phyloP scores from a whole-genome alignment of 805 yeast genomes.

The Blastobotrys muscicola region DNA sequence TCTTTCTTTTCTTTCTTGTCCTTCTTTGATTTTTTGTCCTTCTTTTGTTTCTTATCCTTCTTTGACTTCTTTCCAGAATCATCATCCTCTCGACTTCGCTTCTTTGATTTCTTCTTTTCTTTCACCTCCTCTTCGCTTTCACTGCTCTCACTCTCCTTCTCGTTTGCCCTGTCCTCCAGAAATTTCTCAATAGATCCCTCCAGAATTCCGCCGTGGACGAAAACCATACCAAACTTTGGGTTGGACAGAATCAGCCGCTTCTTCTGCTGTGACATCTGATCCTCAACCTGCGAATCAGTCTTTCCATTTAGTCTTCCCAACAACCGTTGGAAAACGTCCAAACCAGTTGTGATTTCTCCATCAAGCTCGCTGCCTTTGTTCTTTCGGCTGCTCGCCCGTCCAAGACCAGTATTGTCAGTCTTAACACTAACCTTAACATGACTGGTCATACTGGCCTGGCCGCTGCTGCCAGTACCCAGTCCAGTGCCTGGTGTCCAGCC shows the following conservation, averaged over 20 bases:
- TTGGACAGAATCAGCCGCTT: constrained; percentile 61
- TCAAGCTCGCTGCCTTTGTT: constrained; percentile 43
- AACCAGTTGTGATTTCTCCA: constrained; percentile 78
- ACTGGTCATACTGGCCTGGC: constrained; percentile 50
- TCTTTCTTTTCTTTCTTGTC: constrained; percentile 23
- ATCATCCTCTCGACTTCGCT: constrained; percentile 18
- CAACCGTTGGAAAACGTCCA: constrained; percentile 87
- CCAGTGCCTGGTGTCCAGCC: constrained; percentile 96
- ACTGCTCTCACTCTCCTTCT: constrained; percentile 23
- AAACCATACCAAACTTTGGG: constrained; percentile 82
- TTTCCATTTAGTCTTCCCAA: constrained; percentile 85
- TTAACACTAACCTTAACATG: constrained; percentile 79
- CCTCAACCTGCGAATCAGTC: constrained; percentile 45
- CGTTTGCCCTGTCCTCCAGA: constrained; percentile 25
- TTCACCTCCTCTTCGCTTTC: constrained; percentile 19
- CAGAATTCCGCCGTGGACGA: constrained; percentile 76
- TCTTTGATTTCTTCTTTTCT: constrained; percentile 24
- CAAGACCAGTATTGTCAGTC: constrained; percentile 78
- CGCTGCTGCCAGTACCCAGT: constrained; percentile 46
- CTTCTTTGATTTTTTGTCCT: constrained; percentile 20
- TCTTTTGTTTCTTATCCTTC: constrained; percentile 26
- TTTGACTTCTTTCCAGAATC: constrained; percentile 22
- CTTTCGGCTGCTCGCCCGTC: constrained; percentile 43
- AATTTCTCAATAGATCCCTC: constrained; percentile 70
- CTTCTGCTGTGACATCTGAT: constrained; percentile 51